Percentiles rank a stretch among this genome's conserved stretches.
Evolutionary conservation across 169 alveolate genomes (phyloP).

Genomic region (Theileria parva): DNA sequence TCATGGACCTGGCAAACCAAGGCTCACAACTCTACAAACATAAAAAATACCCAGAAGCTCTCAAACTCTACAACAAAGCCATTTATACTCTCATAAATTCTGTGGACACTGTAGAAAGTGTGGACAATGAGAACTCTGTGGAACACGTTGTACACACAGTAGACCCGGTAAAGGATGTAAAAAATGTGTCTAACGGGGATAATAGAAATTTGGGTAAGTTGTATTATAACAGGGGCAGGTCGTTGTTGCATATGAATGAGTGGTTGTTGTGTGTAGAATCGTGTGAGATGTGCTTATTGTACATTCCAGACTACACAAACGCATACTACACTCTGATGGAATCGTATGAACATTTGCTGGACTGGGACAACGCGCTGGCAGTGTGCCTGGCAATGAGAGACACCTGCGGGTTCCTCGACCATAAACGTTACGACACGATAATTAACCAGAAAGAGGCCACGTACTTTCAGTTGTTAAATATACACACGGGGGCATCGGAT

Average conservation of each 20-base stretch:
- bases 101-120: no score
- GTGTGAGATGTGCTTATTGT: slow-evolving; percentile 71
- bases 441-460: slow-evolving; percentile 73
- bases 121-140: no score
- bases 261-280: slow-evolving; percentile 75
- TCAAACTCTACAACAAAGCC: slow-evolving; percentile 68
- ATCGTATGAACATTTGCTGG: slow-evolving; percentile 73
- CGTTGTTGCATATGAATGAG: slow-evolving; percentile 71
- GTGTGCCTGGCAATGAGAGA: slow-evolving; percentile 63
- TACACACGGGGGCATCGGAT: slow-evolving; percentile 58
- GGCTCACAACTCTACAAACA: slow-evolving; percentile 72
- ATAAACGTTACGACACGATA: slow-evolving; percentile 61
- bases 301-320: slow-evolving; percentile 72
- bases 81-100: slow-evolving; percentile 18
- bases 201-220: slow-evolving; percentile 73
- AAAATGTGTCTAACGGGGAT: slow-evolving; percentile 9
- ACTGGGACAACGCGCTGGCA: slow-evolving; percentile 69
- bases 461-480: slow-evolving; percentile 67
- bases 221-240: slow-evolving; percentile 75
- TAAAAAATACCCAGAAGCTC: slow-evolving; percentile 62
- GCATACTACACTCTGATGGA: slow-evolving; percentile 75
- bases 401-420: slow-evolving; percentile 71
- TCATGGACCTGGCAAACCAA: slow-evolving; percentile 70
- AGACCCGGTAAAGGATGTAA: no score
- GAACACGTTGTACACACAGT: no score